These are phyloP conservation scores for Coemansia sp. DNA, from an alignment of 192 early-diverging fungal species.

Conservation along the genomic window DNA sequence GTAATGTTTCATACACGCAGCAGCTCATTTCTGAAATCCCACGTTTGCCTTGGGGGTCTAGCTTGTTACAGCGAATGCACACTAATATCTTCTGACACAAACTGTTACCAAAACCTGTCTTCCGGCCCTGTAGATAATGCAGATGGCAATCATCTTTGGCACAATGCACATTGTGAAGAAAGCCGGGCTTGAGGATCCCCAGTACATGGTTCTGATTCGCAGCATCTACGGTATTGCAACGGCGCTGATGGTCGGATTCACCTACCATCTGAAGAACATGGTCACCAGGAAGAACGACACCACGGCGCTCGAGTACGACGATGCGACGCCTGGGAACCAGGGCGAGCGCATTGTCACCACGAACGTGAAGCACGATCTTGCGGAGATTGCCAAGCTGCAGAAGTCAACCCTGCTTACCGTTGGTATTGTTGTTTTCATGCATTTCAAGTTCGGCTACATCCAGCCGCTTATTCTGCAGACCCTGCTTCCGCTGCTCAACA, in stretches of 20 bases:
- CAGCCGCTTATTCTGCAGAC: conserved; percentile 88
- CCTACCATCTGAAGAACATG: conserved; percentile 51
- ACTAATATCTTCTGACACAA: neutral
- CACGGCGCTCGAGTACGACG: conserved; percentile 76
- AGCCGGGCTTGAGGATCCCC: conserved; percentile 50
- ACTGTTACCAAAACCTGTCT: neutral
- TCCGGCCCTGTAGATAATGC: conserved; percentile 24
- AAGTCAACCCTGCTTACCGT: conserved; percentile 71
- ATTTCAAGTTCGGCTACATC: conserved; percentile 86
- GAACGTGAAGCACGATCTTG: conserved; percentile 73
- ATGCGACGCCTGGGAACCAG: conserved; percentile 49
- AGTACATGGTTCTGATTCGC: conserved; percentile 40
- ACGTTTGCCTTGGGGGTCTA: neutral
- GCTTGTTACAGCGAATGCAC: neutral
- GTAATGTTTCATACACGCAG: conserved; percentile 14
- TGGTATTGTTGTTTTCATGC: conserved; percentile 73
- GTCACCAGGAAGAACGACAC: conserved; percentile 78
- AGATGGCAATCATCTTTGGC: conserved; percentile 63
- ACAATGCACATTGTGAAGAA: conserved; percentile 67
- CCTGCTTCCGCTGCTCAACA: conserved; percentile 72
- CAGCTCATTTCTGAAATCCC: no score
- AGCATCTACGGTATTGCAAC: conserved; percentile 26
- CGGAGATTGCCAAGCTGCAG: conserved; percentile 64
- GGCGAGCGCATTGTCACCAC: conserved; percentile 63
- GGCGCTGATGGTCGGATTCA: conserved; percentile 23